Conservation (phyloP, 2,329 filamentous ascomycete genomes). For the Domatiomyces globalis region DNA sequence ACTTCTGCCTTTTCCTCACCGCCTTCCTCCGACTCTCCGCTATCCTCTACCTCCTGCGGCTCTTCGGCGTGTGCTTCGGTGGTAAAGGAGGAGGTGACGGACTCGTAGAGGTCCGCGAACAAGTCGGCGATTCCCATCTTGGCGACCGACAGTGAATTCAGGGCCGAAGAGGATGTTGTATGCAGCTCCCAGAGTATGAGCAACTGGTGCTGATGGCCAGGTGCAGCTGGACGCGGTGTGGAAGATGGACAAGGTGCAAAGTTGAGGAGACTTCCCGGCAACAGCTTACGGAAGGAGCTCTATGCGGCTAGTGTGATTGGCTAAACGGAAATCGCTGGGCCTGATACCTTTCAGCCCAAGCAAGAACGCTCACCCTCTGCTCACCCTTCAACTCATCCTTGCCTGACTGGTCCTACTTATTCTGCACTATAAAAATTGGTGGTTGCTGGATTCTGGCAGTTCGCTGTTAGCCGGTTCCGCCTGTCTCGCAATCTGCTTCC, state of each 20-base stretch:
- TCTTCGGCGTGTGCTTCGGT: conserved; percentile 48
- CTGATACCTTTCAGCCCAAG: no score
- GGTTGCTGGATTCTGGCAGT: no score
- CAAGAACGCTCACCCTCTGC: no score
- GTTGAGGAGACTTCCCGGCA: background rate
- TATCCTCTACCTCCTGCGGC: conserved; percentile 36
- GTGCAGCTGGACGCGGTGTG: conserved; percentile 15
- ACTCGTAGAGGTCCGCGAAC: conserved; percentile 51
- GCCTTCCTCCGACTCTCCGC: conserved; percentile 31
- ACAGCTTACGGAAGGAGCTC: no score
- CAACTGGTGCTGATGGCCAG: background rate
- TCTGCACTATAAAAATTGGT: no score
- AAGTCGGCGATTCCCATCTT: conserved; percentile 52
- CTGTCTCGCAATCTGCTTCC: no score
- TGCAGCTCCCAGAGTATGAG: background rate
- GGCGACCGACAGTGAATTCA: conserved; percentile 6
- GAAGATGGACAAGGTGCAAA: conserved; percentile 15
- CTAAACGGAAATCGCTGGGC: background rate
- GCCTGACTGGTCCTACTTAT: no score
- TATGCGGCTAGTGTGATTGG: background rate
- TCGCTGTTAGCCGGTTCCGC: no score
- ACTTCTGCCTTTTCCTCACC: conserved; percentile 22
- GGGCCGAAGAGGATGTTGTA: conserved; percentile 20
- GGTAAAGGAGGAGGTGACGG: conserved; percentile 36
- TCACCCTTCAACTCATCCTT: no score